phyloP scores from a whole-genome alignment of 768 basidiomycete species.

The Lentinula edodes region DNA sequence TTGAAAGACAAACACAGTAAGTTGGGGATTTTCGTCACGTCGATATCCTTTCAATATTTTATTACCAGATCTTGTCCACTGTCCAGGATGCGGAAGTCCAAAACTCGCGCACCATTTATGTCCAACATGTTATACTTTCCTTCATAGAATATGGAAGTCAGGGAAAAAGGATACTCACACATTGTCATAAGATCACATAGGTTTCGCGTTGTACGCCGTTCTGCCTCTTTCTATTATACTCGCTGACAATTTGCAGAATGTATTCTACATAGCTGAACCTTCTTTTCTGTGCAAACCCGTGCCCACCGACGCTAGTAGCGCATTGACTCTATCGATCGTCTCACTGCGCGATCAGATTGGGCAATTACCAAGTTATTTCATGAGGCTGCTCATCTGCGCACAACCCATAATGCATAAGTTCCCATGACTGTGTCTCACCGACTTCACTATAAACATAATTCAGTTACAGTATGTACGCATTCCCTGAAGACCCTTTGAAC shows the following conservation, averaged over 20 bases:
- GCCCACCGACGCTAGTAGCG: too few species aligned
- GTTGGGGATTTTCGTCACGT: slow-evolving; percentile 16
- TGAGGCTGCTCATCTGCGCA: too few species aligned
- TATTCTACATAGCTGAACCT: background rate
- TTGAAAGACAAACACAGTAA: slow-evolving; percentile 89
- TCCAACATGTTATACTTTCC: slow-evolving; percentile 68
- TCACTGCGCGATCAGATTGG: too few species aligned
- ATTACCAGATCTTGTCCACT: slow-evolving; percentile 76
- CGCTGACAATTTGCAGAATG: background rate
- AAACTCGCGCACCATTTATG: slow-evolving; percentile 91
- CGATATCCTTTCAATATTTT: background rate
- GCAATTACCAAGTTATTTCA: too few species aligned
- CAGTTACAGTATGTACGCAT: too few species aligned
- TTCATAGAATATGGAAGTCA: slow-evolving; percentile 62
- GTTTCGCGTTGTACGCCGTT: background rate
- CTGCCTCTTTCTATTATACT: background rate
- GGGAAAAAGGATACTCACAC: slow-evolving; percentile 26
- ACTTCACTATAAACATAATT: too few species aligned
- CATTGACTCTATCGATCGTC: too few species aligned
- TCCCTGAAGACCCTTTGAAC: too few species aligned
- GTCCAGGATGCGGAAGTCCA: slow-evolving; percentile 82
- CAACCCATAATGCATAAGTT: too few species aligned
- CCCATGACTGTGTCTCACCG: too few species aligned
- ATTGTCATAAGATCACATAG: slow-evolving; percentile 22
- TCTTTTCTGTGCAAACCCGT: background rate